Evolutionary conservation across 345 rosid species (phyloP).

Genomic region (Arabis alpina): DNA sequence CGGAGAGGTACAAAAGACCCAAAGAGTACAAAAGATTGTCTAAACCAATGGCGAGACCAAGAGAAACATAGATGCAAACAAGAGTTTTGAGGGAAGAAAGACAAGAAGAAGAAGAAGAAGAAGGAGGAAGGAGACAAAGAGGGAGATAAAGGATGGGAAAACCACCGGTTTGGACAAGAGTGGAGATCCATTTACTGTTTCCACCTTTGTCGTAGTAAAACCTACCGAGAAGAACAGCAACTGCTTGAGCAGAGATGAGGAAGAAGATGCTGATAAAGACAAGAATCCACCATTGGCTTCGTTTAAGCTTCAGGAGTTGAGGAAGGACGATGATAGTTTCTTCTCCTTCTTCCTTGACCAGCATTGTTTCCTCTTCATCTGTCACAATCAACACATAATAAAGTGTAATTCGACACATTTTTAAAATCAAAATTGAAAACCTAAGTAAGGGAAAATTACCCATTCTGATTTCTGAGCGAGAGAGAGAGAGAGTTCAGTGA

Average conservation of each 20-base stretch:
- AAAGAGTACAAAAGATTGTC: constrained; percentile 69
- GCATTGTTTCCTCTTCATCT: constrained; percentile 28
- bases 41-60: constrained; percentile 65
- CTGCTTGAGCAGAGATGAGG: constrained; percentile 63
- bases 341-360: constrained; percentile 19
- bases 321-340: constrained; percentile 5
- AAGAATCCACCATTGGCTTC: constrained; percentile 70
- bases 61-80: constrained; percentile 52
- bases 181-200: constrained; percentile 41
- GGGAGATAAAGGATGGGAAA: constrained; percentile 73
- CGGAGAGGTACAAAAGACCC: constrained; percentile 76
- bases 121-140: constrained; percentile 52
- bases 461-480: too few species aligned
- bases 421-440: too few species aligned
- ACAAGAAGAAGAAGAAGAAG: constrained; percentile 48
- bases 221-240: constrained; percentile 52
- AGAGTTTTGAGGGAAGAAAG: constrained; percentile 41
- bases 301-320: constrained; percentile 44
- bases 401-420: too few species aligned
- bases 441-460: too few species aligned
- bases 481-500: too few species aligned
- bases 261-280: constrained; percentile 46
- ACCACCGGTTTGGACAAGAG: constrained; percentile 49
- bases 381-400: neutral
- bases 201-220: constrained; percentile 41